Conservation (phyloP, 2,329 filamentous ascomycete species). For the Penicillium vulpinum region DNA sequence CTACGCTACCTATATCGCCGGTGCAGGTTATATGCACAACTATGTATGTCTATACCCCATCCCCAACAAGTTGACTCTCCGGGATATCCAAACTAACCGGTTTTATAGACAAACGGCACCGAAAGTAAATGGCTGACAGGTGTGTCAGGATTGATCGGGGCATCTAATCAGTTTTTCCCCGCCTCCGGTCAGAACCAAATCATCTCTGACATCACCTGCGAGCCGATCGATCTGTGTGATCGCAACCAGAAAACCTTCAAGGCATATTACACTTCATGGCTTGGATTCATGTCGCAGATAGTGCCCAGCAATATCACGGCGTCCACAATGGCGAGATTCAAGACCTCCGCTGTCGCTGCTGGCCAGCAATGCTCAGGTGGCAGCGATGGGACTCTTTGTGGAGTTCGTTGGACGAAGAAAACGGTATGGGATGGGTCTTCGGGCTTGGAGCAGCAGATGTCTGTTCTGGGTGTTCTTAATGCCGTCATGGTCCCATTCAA, state of each 20-base stretch:
- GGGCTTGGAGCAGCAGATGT: constrained; percentile 68
- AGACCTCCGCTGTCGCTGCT: constrained; percentile 58
- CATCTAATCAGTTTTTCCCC: constrained; percentile 51
- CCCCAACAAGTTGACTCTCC: not conserved
- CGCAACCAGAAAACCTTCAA: constrained; percentile 71
- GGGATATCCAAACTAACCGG: constrained; percentile 28
- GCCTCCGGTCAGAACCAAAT: constrained; percentile 46
- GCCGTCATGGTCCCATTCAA: constrained; percentile 54
- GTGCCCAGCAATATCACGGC: constrained; percentile 55
- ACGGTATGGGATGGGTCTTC: constrained; percentile 53
- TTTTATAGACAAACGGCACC: constrained; percentile 48
- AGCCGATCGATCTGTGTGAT: constrained; percentile 59
- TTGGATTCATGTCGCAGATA: constrained; percentile 59
- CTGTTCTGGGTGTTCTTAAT: constrained; percentile 62
- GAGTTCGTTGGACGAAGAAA: constrained; percentile 57
- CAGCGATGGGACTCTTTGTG: constrained; percentile 54
- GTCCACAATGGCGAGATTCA: constrained; percentile 57
- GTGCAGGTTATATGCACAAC: constrained; percentile 68
- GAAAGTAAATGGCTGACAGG: constrained; percentile 53
- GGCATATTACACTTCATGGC: constrained; percentile 65
- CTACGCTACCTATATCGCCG: constrained; percentile 58
- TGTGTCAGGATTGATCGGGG: constrained; percentile 55
- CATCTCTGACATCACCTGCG: constrained; percentile 66
- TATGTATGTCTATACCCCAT: constrained; percentile 20
- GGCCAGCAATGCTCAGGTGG: constrained; percentile 61